A percentile compares a stretch with the other conserved stretches of the same genome.
Evolutionary conservation across 495 filamentous ascomycete genomes (phyloP).

Genomic region (Tricharina praecox): DNA sequence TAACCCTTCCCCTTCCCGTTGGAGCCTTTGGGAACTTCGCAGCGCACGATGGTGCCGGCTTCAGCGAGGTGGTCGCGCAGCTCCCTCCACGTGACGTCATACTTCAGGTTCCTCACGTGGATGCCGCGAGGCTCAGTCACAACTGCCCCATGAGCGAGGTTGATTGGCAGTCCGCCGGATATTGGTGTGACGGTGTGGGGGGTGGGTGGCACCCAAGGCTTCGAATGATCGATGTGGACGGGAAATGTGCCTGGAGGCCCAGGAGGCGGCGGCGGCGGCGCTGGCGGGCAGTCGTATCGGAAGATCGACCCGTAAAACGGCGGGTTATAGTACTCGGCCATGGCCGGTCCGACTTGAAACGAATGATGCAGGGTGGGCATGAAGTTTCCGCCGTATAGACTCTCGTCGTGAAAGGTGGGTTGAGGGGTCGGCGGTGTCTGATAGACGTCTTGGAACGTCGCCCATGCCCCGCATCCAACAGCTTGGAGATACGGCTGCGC

Average conservation of each 20-base stretch:
- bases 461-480: background rate
- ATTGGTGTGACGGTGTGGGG: constrained; percentile 11
- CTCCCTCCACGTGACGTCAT: constrained; percentile 16
- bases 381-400: no score
- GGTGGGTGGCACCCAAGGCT: background rate
- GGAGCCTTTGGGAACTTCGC: constrained; percentile 14
- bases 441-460: no score
- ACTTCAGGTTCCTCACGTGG: constrained; percentile 18
- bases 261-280: no score
- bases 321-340: no score
- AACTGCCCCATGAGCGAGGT: constrained; percentile 15
- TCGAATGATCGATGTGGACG: background rate
- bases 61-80: constrained; percentile 12
- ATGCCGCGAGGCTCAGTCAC: constrained; percentile 16
- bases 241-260: no score
- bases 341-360: no score
- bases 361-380: no score
- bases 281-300: no score
- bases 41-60: constrained; percentile 11
- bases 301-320: no score
- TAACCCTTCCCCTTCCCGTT: constrained; percentile 15
- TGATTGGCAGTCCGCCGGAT: constrained; percentile 15
- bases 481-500: background rate
- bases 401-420: no score
- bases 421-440: no score